Percentiles rank a stretch among this genome's conserved stretches.
phyloP scores from a whole-genome alignment of 805 yeast species.

The Candida saitoana region DNA sequence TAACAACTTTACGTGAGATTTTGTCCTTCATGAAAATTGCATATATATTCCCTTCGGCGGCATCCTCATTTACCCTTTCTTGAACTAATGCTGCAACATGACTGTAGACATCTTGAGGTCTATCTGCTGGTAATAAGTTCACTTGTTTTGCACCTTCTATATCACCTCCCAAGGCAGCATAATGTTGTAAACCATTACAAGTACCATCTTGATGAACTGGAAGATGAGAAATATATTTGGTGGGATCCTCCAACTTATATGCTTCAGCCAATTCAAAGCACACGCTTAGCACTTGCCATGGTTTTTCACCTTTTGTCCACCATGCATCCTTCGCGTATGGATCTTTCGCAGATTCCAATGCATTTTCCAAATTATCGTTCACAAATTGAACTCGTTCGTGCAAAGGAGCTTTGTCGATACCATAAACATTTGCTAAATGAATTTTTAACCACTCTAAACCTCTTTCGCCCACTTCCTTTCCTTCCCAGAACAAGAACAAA shows the following conservation, averaged over 20 bases:
- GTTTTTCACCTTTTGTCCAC: conserved; percentile 76
- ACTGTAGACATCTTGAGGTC: conserved; percentile 74
- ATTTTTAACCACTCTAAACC: conserved; percentile 75
- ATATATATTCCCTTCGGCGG: conserved; percentile 47
- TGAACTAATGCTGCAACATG: conserved; percentile 65
- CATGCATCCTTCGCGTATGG: conserved; percentile 57
- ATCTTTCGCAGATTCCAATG: conserved; percentile 55
- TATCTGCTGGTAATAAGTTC: conserved; percentile 63
- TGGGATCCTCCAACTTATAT: conserved; percentile 56
- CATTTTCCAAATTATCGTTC: conserved; percentile 52
- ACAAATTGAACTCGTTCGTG: conserved; percentile 58
- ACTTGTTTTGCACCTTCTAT: conserved; percentile 79
- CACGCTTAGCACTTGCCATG: conserved; percentile 76
- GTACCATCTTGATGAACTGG: conserved; percentile 88
- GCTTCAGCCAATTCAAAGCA: conserved; percentile 67
- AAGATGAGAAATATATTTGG: conserved; percentile 60
- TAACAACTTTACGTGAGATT: conserved; percentile 82
- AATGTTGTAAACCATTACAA: conserved; percentile 81
- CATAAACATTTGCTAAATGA: conserved; percentile 69
- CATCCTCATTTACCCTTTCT: conserved; percentile 50
- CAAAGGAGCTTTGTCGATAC: conserved; percentile 69
- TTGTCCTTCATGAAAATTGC: conserved; percentile 58
- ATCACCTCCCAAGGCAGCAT: conserved; percentile 86
- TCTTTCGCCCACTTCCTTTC: conserved; percentile 57
- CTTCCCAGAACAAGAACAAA: conserved; percentile 71